Conservation (phyloP, 1,139 yeast species). For the Oligophagozyma castellii region DNA sequence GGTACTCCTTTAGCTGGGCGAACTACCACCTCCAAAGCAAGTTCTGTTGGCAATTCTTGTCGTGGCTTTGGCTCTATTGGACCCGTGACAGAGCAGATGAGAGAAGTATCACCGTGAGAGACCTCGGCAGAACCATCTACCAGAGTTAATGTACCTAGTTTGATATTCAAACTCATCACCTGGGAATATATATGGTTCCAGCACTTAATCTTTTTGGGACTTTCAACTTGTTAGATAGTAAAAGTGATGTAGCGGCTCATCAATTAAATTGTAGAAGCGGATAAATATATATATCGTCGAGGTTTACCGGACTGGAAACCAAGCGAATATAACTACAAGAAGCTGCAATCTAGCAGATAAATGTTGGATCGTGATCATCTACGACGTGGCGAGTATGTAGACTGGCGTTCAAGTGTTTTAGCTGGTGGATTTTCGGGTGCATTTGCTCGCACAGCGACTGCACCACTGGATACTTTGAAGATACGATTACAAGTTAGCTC, state of each 20-base stretch:
- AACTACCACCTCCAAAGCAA: constrained; percentile 68
- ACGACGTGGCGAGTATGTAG: constrained; percentile 35
- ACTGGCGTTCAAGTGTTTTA: constrained; percentile 32
- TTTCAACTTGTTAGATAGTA: too few relatives aligned
- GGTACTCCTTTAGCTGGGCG: constrained; percentile 70
- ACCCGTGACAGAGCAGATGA: constrained; percentile 71
- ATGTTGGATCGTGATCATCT: constrained; percentile 32
- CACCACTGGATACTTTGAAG: constrained; percentile 84
- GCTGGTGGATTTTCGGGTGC: constrained; percentile 73
- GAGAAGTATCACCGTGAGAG: constrained; percentile 36
- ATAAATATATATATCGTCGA: too few relatives aligned
- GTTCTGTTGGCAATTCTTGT: constrained; percentile 72
- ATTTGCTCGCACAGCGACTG: constrained; percentile 54
- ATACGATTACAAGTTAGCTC: constrained; percentile 58
- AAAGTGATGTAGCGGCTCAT: too few relatives aligned
- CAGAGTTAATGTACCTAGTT: constrained; percentile 30
- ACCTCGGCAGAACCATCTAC: constrained; percentile 76
- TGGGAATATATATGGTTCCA: too few relatives aligned
- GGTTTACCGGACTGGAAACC: too few relatives aligned
- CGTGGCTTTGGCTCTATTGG: constrained; percentile 78
- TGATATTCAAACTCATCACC: constrained; percentile 8
- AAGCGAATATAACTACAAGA: too few relatives aligned
- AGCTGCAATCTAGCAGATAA: background rate
- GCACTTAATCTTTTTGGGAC: too few relatives aligned
- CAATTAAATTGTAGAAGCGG: too few relatives aligned